Evolutionary conservation across 768 basidiomycete genomes (phyloP).

Genomic region (Lanmaoa pseudosensibilis): DNA sequence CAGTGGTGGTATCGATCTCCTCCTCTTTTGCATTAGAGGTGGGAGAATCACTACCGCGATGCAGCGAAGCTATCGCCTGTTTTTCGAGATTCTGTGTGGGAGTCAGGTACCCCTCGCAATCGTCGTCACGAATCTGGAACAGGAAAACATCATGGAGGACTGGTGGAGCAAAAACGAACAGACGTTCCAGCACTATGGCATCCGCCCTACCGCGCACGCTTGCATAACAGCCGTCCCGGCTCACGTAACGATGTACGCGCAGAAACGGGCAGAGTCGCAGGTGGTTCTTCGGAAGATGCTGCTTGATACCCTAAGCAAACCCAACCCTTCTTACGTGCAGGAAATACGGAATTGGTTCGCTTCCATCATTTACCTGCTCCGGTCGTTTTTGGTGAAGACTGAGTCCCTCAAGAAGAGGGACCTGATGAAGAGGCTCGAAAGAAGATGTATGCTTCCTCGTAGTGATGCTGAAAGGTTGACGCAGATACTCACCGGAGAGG

Average conservation of each 20-base stretch:
- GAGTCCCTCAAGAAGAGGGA: neutral
- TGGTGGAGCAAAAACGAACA: constrained; percentile 15
- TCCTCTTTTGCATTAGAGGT: constrained; percentile 13
- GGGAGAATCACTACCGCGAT: constrained; percentile 2
- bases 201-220: constrained; percentile 4
- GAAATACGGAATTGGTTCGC: constrained; percentile 3
- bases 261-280: constrained; percentile 6
- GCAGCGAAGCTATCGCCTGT: constrained; percentile 16
- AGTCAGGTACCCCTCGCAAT: constrained; percentile 11
- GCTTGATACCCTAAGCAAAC: neutral
- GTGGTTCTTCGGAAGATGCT: neutral
- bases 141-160: constrained; percentile 5
- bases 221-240: constrained; percentile 11
- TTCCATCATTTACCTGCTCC: neutral
- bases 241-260: neutral
- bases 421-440: constrained; percentile 1
- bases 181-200: neutral
- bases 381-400: neutral
- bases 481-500: neutral
- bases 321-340: neutral
- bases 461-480: neutral
- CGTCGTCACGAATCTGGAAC: constrained; percentile 12
- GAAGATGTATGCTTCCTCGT: neutral
- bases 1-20: constrained; percentile 14
- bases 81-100: constrained; percentile 13